Evolutionary conservation across 176 grass and related monocot genomes (phyloP).

Genomic region (Dendrocalamus sinicus): DNA sequence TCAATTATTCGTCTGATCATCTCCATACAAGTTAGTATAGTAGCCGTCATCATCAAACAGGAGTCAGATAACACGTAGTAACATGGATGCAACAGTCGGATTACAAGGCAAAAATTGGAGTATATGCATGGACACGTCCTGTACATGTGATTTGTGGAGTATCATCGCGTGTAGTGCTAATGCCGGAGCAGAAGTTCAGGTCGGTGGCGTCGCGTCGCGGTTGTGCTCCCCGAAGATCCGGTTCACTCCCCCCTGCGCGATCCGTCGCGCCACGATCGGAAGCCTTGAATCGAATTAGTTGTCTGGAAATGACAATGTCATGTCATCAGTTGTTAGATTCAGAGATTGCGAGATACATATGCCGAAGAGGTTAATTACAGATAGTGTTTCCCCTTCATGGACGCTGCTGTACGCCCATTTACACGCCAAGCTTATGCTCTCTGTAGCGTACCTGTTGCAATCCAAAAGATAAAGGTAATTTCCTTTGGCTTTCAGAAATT

Average conservation of each 20-base stretch:
- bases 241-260: conserved; percentile 87
- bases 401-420: conserved; percentile 70
- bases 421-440: conserved; percentile 87
- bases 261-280: conserved; percentile 66
- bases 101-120: background rate
- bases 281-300: conserved; percentile 77
- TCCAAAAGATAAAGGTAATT: background rate
- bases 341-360: background rate
- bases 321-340: background rate
- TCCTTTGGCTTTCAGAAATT: background rate
- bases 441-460: conserved; percentile 67
- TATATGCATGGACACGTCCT: background rate
- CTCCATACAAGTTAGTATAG: background rate
- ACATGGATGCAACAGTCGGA: background rate
- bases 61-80: background rate
- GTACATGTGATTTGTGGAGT: background rate
- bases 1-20: conserved; percentile 13
- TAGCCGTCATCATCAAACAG: background rate
- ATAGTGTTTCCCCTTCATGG: conserved; percentile 55
- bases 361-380: background rate
- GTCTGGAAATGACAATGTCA: conserved; percentile 39
- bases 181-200: conserved; percentile 5
- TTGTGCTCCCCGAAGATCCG: conserved; percentile 63
- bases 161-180: background rate
- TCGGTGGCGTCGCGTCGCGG: conserved; percentile 12